Evolutionary conservation across 2,329 filamentous ascomycete genomes (phyloP).

Genomic region (Arthrinium phaeospermum): DNA sequence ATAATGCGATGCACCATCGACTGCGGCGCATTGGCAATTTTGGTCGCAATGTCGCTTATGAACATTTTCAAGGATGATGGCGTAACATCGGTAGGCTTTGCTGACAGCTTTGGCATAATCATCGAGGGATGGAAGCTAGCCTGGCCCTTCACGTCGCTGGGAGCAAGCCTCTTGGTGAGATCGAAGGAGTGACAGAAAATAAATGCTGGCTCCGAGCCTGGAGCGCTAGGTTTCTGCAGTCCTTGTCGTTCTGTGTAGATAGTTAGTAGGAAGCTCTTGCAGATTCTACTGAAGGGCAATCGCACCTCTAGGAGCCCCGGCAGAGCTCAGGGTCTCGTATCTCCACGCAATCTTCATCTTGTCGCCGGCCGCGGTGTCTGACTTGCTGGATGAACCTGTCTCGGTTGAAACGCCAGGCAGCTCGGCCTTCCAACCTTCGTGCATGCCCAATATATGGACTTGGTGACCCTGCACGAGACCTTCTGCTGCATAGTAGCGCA

Average conservation of each 20-base stretch:
- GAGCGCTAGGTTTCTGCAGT: slow-evolving; percentile 28
- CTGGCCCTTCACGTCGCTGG: slow-evolving; percentile 54
- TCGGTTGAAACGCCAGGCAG: slow-evolving; percentile 72
- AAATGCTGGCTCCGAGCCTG: slow-evolving; percentile 30
- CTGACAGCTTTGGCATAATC: slow-evolving; percentile 27
- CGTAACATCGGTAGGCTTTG: slow-evolving; percentile 29
- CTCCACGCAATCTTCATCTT: slow-evolving; percentile 99
- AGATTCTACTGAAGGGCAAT: slow-evolving; percentile 19
- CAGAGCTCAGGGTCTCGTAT: slow-evolving; percentile 84
- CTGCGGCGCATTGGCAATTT: slow-evolving; percentile 61
- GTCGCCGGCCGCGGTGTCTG: slow-evolving; percentile 57
- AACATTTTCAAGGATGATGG: slow-evolving; percentile 68
- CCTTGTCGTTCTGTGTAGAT: slow-evolving; percentile 33
- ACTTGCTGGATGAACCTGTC: slow-evolving; percentile 44
- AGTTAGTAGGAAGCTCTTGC: slow-evolving; percentile 25
- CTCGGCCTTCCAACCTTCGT: slow-evolving; percentile 81
- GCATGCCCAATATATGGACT: slow-evolving; percentile 82
- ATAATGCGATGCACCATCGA: slow-evolving; percentile 78
- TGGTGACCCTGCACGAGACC: slow-evolving; percentile 90
- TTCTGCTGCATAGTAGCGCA: slow-evolving; percentile 91
- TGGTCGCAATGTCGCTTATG: slow-evolving; percentile 61
- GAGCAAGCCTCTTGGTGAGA: slow-evolving; percentile 67
- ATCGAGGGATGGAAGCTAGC: slow-evolving; percentile 56
- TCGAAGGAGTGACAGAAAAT: slow-evolving; percentile 77
- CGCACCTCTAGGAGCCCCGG: slow-evolving; percentile 70